phyloP scores from a whole-genome alignment of 2,329 filamentous ascomycete genomes.

The Chaetomium sp. region DNA sequence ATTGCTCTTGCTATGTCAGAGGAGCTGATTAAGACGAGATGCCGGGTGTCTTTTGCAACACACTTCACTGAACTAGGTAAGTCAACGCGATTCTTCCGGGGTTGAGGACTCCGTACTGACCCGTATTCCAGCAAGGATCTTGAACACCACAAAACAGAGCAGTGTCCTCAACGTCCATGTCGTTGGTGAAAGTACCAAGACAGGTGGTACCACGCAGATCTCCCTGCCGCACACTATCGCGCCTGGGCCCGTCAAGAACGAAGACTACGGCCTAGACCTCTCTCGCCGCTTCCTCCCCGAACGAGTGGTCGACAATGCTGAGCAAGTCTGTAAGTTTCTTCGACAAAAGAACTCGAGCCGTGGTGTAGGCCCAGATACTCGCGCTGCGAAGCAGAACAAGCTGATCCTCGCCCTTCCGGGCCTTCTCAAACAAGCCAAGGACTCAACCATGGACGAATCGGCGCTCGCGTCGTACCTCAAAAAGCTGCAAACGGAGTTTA shows the following conservation, averaged over 20 bases:
- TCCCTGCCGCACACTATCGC: conserved; percentile 86
- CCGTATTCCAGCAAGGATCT: conserved; percentile 66
- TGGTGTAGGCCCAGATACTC: conserved; percentile 51
- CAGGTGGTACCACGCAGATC: conserved; percentile 61
- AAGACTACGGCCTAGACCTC: conserved; percentile 82
- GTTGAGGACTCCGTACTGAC: conserved; percentile 3
- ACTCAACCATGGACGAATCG: conserved; percentile 65
- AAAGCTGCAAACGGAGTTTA: conserved; percentile 74
- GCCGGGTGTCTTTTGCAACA: conserved; percentile 89
- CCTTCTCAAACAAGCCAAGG: conserved; percentile 67
- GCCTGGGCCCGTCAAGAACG: conserved; percentile 68
- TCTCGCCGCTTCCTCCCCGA: conserved; percentile 71
- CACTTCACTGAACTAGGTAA: conserved; percentile 79
- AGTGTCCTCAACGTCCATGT: conserved; percentile 82
- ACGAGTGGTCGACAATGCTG: conserved; percentile 66
- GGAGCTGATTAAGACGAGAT: conserved; percentile 75
- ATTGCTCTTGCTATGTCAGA: conserved; percentile 91
- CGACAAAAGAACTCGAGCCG: conserved; percentile 59
- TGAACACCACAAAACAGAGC: conserved; percentile 73
- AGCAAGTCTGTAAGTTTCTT: conserved; percentile 64
- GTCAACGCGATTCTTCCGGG: conserved; percentile 21
- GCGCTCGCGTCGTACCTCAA: conserved; percentile 65
- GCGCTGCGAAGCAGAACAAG: conserved; percentile 50
- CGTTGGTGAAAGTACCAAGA: conserved; percentile 63
- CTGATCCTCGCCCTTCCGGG: conserved; percentile 73